Evolutionary conservation across 768 basidiomycete species (phyloP), one percentile per base, ranked within the genome.

Genomic region (Tylopilus sp.): DNA sequence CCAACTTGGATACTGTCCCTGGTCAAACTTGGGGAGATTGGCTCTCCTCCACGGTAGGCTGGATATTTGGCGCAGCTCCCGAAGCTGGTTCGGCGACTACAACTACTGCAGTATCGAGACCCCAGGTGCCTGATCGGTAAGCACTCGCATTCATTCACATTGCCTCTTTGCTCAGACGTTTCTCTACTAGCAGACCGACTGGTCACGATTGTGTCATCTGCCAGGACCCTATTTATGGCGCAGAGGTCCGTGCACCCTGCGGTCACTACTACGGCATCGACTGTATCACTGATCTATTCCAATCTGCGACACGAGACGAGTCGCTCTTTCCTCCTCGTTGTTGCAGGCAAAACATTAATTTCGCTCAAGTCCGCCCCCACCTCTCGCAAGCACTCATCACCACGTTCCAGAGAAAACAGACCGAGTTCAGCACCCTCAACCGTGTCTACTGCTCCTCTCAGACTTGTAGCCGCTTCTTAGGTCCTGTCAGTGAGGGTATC

Each of bases 21-120:
- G 44, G 47, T 13, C 45, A 55, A 40, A 57, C 52, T 3, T 62
- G 51, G 59, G 47, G 50, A 9, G 15, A 53, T 28, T 64, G 61
- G 67, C 4, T 68, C 11, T 35, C 47, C 31, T 55, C 55, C 30
- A 4, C 60, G 31, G 44, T 56, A 10, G 42, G 4, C 9, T 42
- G 48, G 41, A 25, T 10, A 9, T 25, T 54, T 12, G 21, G 38
- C 18, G 17, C 42, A 2, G 21, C 18, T 10, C 17, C 33, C 3
- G 11, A 21, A 6, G 7, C 20, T 20, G 20, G 20, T 5, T 11
- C 20, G 38, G 11, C 20, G 10, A 21, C 10, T 39, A 11, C 20
- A 20, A 21, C 0, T 21, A 20, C 20, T 21, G 11, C 38, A 12
- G 20, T 20, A 12, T 20, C 38, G 6, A 39, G 38, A 39, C 20